These are phyloP conservation scores for Vaccinium vitisidaea DNA, from an alignment of 148 eudicot species.

Conservation along the genomic window DNA sequence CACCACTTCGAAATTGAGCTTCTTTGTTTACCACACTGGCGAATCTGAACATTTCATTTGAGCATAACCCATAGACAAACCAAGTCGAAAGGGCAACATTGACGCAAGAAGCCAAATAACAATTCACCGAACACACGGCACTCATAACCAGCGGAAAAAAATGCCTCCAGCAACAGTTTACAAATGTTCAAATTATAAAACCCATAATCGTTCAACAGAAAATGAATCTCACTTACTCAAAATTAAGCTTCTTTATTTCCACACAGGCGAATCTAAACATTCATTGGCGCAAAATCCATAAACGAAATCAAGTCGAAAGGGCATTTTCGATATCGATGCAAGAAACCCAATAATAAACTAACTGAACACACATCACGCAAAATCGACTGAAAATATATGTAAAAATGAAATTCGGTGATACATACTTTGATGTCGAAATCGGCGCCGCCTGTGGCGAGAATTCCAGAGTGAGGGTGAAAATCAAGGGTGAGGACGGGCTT, in stretches of 20 bases:
- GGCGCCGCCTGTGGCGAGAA: slow-evolving; percentile 92
- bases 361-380: neutral
- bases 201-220: neutral
- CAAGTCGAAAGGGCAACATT: too few relatives aligned
- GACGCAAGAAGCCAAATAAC: too few relatives aligned
- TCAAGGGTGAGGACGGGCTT: slow-evolving; percentile 93
- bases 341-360: neutral
- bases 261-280: neutral
- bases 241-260: neutral
- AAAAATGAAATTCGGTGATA: neutral
- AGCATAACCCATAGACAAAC: too few relatives aligned
- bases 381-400: neutral
- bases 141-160: too few relatives aligned
- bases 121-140: too few relatives aligned
- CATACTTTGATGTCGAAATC: slow-evolving; percentile 93
- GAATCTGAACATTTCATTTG: too few relatives aligned
- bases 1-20: too few relatives aligned
- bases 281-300: neutral
- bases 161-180: too few relatives aligned
- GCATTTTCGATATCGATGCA: neutral
- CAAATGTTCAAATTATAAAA: too few relatives aligned
- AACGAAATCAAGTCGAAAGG: neutral
- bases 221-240: neutral
- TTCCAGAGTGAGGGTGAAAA: slow-evolving; percentile 77
- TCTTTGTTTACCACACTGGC: too few relatives aligned